Base-by-base conservation (phyloP, 441 rosid species). In the Erodium trifolium region DNA sequence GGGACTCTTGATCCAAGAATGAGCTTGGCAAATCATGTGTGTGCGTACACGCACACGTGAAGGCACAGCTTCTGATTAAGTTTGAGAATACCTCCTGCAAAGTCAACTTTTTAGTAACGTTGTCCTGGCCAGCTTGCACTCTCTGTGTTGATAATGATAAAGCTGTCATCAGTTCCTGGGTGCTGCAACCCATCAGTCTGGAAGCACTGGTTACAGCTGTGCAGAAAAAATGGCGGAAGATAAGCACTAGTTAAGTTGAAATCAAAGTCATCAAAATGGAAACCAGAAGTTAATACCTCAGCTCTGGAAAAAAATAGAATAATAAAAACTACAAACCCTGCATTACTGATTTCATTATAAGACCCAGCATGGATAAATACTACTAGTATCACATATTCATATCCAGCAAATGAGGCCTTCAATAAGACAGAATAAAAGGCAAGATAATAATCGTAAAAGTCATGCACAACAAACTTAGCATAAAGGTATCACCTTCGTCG, bases 171-270 rank as follows among this genome's bases (percentile, higher is more conserved):
- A 94, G 71, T 63, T 85, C 96, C 69, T 80, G 81, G 53, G 81
- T 70, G 72, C 79, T 71, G 78, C 93, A 94, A 64, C 91, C 89
- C 87, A 94, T 75, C 75, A 94, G 79, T 79, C 76, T 85, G 43
- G 96, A 85, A 70, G 86, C 88, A 82, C 70, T 88, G 66, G 80
- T 81, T 55, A 91, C 71, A 80, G 97, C 99, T 93, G 82, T 64
- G 74, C 82, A 72, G 76, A 74, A 78, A 63, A 75, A 72, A 69
- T 31, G 39, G 43, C 65, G 43, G 67, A 41, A 51, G 14, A 23
- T 31, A 65, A 63, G 51, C 19, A 60, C 37, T 49, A 57, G 63
- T 57, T 17, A 18, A 57, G 29, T 16, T 57, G 63, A 57, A 57
- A 57, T 57, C 63, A 18, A 7, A 57, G 9, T 5, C 63, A 16